Percentiles rank a stretch among this genome's conserved stretches.
Conservation (phyloP, 257 asterid genomes). For the Solanum gracilifrons region DNA sequence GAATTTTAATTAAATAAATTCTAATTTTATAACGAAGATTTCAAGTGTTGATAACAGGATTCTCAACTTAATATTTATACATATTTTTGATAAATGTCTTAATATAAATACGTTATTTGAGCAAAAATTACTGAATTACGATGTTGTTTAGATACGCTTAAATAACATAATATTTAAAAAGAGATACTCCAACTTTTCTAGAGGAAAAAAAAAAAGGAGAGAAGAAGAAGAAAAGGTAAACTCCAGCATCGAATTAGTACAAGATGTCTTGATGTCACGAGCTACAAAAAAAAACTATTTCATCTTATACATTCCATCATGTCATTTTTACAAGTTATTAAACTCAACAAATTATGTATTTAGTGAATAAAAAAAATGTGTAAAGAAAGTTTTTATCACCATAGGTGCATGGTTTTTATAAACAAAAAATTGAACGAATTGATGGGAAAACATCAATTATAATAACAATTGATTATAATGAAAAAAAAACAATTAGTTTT, state of each 20-base stretch:
- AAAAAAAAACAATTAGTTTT: not conserved
- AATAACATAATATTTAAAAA: not conserved
- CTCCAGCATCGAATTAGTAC: not conserved
- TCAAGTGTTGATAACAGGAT: not conserved
- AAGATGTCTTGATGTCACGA: not conserved
- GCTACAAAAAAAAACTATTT: not conserved
- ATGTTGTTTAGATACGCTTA: not conserved
- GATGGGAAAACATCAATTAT: not conserved
- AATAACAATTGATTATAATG: not conserved
- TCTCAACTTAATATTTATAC: not conserved
- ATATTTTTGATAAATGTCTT: not conserved
- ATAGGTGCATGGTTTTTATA: not conserved
- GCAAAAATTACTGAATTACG: too few relatives aligned
- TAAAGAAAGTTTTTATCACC: not conserved
- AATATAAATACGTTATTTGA: too few relatives aligned
- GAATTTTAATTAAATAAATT: too few relatives aligned
- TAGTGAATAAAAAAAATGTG: not conserved
- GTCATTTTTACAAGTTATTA: not conserved
- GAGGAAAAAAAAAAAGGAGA: not conserved
- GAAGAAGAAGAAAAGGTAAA: not conserved
- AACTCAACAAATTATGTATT: not conserved
- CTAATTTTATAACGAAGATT: too few relatives aligned
- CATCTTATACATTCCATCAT: not conserved
- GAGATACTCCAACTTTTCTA: not conserved
- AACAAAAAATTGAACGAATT: not conserved